These are phyloP conservation scores for Gaultheria prostrata DNA, from an alignment of 148 eudicot species.

Conservation along the genomic window DNA sequence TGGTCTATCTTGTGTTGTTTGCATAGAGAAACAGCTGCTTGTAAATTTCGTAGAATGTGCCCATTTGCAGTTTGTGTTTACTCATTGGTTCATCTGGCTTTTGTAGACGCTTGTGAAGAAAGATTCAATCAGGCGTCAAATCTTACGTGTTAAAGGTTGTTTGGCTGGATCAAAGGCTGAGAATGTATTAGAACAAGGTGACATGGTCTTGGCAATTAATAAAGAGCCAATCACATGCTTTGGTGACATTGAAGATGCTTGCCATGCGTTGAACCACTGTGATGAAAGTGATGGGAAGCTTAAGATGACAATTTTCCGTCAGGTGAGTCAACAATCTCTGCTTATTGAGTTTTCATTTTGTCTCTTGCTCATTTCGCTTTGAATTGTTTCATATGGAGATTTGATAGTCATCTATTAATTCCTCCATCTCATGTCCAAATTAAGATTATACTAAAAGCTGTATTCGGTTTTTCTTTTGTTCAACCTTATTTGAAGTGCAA, in stretches of 20 bases:
- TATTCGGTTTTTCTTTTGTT: neutral
- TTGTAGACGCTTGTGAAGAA: constrained; percentile 79
- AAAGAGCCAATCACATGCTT: constrained; percentile 82
- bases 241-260: constrained; percentile 85
- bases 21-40: neutral
- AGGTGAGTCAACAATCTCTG: constrained; percentile 39
- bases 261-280: constrained; percentile 61
- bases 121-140: constrained; percentile 91
- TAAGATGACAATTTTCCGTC: constrained; percentile 76
- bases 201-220: constrained; percentile 88
- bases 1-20: neutral
- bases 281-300: constrained; percentile 57
- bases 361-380: neutral
- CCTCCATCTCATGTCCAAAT: neutral
- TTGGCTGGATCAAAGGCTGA: constrained; percentile 93
- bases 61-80: neutral
- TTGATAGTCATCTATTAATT: neutral
- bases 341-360: neutral
- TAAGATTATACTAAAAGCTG: neutral
- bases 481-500: neutral
- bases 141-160: constrained; percentile 90
- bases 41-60: neutral
- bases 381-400: neutral
- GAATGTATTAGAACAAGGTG: constrained; percentile 81
- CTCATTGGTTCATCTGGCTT: constrained; percentile 15